Conservation (phyloP, 1,284 basidiomycete species). For the Neolentinus lepideus region DNA sequence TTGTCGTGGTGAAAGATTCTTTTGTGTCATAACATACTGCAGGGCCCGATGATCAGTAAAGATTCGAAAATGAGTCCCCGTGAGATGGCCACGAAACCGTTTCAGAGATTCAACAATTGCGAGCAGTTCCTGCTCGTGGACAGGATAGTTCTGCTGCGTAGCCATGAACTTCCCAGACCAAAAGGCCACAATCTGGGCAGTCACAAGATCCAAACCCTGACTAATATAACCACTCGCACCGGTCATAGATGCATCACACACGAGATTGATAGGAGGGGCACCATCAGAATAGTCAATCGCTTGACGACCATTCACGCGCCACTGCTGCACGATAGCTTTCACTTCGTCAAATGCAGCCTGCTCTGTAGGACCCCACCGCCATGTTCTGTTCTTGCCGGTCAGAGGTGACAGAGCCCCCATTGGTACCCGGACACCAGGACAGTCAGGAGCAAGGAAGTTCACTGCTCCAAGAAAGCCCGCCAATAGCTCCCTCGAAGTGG, state of each 20-base stretch:
- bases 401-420: conserved; percentile 13
- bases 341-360: conserved; percentile 22
- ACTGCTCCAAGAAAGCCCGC: conserved; percentile 18
- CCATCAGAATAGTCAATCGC: conserved; percentile 16
- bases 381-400: conserved; percentile 8
- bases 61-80: conserved; percentile 24
- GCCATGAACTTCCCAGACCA: conserved; percentile 11
- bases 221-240: conserved; percentile 14
- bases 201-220: conserved; percentile 15
- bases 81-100: conserved; percentile 13
- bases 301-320: conserved; percentile 12
- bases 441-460: conserved; percentile 17
- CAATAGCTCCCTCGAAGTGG: conserved; percentile 13
- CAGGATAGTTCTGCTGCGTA: conserved; percentile 19
- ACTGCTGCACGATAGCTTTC: conserved; percentile 13
- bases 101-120: conserved; percentile 16
- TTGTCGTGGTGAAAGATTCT: conserved; percentile 25
- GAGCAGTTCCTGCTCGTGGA: conserved; percentile 20
- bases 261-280: conserved; percentile 11
- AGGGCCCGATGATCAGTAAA: conserved; percentile 34
- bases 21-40: conserved; percentile 26
- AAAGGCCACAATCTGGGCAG: conserved; percentile 11
- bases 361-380: conserved; percentile 17
- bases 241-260: conserved; percentile 14
- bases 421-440: conserved; percentile 13